Percentiles rank a stretch among this genome's conserved stretches.
Evolutionary conservation across 495 filamentous ascomycete species (phyloP).

Genomic region (Xylaria longipes): DNA sequence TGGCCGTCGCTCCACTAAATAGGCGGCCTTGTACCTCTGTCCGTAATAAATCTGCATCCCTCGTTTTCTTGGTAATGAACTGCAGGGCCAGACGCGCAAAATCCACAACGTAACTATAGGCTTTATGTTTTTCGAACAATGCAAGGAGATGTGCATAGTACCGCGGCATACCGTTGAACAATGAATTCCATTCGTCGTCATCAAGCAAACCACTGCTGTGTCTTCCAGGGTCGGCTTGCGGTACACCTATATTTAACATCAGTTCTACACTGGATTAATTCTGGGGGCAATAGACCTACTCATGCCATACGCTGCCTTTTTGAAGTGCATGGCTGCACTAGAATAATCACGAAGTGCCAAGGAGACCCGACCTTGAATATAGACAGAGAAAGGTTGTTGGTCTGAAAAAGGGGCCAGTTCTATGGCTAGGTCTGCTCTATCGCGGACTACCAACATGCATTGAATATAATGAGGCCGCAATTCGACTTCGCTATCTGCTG

Average conservation of each 20-base stretch:
- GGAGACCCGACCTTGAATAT: constrained; percentile 83
- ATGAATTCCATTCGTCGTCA: constrained; percentile 71
- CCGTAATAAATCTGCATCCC: constrained; percentile 49
- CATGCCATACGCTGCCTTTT: constrained; percentile 80
- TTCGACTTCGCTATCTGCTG: constrained; percentile 57
- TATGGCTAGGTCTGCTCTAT: constrained; percentile 73
- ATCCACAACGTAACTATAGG: constrained; percentile 79
- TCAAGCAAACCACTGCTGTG: constrained; percentile 69
- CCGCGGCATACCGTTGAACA: constrained; percentile 76
- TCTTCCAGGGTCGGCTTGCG: constrained; percentile 40
- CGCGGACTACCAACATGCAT: constrained; percentile 72
- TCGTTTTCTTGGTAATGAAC: constrained; percentile 51
- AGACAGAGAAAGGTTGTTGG: constrained; percentile 75
- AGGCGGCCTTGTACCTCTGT: constrained; percentile 80
- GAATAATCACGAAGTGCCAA: constrained; percentile 74
- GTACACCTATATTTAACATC: constrained; percentile 31
- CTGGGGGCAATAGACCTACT: constrained; percentile 59
- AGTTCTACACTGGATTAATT: constrained; percentile 8
- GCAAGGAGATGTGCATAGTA: constrained; percentile 88
- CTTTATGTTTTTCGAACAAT: constrained; percentile 78
- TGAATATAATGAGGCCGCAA: constrained; percentile 62
- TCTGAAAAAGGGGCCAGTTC: constrained; percentile 75
- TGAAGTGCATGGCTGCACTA: constrained; percentile 77
- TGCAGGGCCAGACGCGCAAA: constrained; percentile 83
- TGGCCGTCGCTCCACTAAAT: constrained; percentile 80